Conservation (phyloP, 257 asterid species). For the Penstemon eatonii region DNA sequence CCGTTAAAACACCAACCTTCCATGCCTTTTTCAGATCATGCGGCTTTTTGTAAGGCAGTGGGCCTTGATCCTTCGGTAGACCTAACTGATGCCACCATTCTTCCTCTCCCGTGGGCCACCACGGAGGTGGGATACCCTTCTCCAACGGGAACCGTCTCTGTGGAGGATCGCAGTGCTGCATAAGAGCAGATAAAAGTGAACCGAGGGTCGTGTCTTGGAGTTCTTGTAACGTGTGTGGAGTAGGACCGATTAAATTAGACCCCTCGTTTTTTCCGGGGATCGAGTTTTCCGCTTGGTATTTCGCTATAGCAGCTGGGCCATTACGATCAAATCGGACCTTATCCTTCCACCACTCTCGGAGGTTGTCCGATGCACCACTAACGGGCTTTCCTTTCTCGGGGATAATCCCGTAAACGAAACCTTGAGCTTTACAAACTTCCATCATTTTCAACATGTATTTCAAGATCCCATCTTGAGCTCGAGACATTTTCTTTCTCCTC, state of each 20-base stretch:
- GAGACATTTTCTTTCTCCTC: conserved; percentile 62
- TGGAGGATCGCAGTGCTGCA: conserved; percentile 74
- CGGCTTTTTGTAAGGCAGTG: conserved; percentile 67
- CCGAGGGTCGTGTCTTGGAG: conserved; percentile 71
- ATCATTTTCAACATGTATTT: conserved; percentile 68
- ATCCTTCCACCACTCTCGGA: conserved; percentile 73
- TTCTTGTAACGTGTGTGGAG: conserved; percentile 62
- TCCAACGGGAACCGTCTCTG: conserved; percentile 63
- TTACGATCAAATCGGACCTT: conserved; percentile 62
- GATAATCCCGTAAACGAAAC: conserved; percentile 57
- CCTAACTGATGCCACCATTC: conserved; percentile 74
- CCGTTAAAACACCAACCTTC: conserved; percentile 65
- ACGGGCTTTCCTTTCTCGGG: conserved; percentile 69
- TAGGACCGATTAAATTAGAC: conserved; percentile 39
- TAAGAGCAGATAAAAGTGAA: conserved; percentile 54
- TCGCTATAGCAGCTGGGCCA: conserved; percentile 59
- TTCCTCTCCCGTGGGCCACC: conserved; percentile 67
- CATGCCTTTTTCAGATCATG: conserved; percentile 68
- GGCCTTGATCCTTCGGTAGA: conserved; percentile 44
- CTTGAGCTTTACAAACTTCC: conserved; percentile 70
- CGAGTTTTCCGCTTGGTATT: conserved; percentile 45
- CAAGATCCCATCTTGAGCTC: conserved; percentile 67
- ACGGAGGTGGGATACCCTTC: conserved; percentile 58
- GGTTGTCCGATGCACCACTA: conserved; percentile 60
- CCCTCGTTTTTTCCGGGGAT: conserved; percentile 43